Percentiles rank a stretch among this genome's conserved stretches.
Evolutionary conservation across 257 asterid species (phyloP).

Genomic region (Scutellaria minor): DNA sequence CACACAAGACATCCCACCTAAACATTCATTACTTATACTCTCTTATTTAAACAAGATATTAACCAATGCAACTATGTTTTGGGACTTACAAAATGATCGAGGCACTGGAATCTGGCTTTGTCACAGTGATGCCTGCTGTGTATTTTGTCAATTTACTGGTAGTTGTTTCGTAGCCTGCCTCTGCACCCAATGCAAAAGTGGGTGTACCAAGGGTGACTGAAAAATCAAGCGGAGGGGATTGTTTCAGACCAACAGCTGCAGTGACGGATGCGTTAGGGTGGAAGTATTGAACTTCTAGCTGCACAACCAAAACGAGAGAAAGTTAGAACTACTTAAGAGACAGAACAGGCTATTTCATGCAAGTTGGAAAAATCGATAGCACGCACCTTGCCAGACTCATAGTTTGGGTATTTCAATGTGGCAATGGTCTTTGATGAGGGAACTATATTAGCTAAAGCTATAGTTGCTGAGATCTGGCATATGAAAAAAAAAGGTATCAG

Average conservation of each 20-base stretch:
- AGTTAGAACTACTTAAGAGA: constrained; percentile 6
- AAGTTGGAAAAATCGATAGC: constrained; percentile 5
- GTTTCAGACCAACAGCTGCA: constrained; percentile 67
- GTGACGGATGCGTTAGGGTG: constrained; percentile 76
- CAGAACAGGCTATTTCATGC: background rate
- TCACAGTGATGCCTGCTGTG: constrained; percentile 74
- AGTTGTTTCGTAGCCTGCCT: constrained; percentile 72
- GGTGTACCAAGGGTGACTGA: constrained; percentile 76
- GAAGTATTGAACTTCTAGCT: constrained; percentile 73
- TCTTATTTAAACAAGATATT: background rate
- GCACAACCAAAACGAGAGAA: constrained; percentile 32
- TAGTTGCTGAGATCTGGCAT: constrained; percentile 65
- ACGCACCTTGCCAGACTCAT: constrained; percentile 81
- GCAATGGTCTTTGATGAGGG: constrained; percentile 83
- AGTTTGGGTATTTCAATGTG: constrained; percentile 68
- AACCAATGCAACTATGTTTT: background rate
- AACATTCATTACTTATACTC: no score
- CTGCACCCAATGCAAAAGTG: constrained; percentile 82
- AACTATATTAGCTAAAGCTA: constrained; percentile 53
- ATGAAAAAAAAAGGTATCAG: constrained; percentile 24
- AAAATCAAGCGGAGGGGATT: constrained; percentile 62
- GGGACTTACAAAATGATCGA: constrained; percentile 72
- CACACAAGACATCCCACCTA: no score
- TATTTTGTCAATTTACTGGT: constrained; percentile 66
- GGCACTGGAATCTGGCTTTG: constrained; percentile 78